Evolutionary conservation across 169 alveolate genomes (phyloP), one percentile per base, ranked within the genome.

Genomic region (Neospora caninum): DNA sequence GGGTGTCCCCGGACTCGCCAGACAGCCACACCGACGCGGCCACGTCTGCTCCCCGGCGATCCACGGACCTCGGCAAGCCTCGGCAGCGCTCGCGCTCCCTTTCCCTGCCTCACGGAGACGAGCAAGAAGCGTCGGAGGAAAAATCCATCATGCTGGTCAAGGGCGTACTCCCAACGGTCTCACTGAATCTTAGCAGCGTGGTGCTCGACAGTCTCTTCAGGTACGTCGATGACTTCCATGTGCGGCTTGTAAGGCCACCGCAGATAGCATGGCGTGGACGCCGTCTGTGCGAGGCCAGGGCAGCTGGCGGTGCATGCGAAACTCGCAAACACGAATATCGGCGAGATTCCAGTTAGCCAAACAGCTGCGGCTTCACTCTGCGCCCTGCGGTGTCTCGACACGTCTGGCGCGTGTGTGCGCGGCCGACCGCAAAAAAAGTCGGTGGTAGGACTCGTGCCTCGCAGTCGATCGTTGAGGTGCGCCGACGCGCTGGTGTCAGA

Each of bases 151-250:
- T 78, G 45, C 39, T 78, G 49, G 86, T 78, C 29, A 78, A 78
- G 42, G 86, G 86, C 42, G 86, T 78, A n/a, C 45, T 78, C 10
- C 86, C 86, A 2, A 16, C 86, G 0, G 39, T 78, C 20, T 78
- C 86, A 29, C 39, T 78, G 43, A 6, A 78, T 43, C 86, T 78
- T 43, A 78, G 86, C 27, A n/a, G 39, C 27, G 42, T 38, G 27
- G 86, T 10, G 45, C 86, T 78, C 27, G 86, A 78, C 27, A 78
- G 49, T 20, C 43, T 78, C 42, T 78, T 78, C 86, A 78, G 86
- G 86, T 78, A 16, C 49, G 86, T 78, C 7, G 34, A 49, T 13
- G 58, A 4, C 58, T 7, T 49, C 22, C 58, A 49, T 4, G 13
- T 7, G 13, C 22, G 22, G 13, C 22, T 4, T 4, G 13, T 4